These are phyloP conservation scores for Acanthamoeba lenticulata DNA, from an alignment of 208 protist genomes.

Conservation along the genomic window DNA sequence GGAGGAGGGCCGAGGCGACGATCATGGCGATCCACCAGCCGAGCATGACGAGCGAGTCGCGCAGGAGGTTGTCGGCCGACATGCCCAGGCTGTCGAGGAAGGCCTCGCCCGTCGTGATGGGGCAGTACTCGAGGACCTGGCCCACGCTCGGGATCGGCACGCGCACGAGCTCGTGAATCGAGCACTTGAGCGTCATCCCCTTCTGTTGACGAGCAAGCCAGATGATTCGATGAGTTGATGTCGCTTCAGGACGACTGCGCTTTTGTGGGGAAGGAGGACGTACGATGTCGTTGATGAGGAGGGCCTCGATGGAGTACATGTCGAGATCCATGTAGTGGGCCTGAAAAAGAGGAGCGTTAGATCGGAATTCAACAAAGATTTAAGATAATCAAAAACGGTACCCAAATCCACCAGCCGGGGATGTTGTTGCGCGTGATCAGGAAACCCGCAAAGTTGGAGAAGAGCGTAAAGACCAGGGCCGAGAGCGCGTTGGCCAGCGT, in stretches of 20 bases:
- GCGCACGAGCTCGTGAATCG: neutral
- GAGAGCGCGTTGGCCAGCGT: conserved; percentile 65
- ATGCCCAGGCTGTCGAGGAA: neutral
- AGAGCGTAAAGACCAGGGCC: conserved; percentile 63
- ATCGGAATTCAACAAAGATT: neutral
- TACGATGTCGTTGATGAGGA: conserved; percentile 37
- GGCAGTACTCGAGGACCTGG: neutral
- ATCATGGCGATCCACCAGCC: neutral
- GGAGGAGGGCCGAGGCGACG: neutral
- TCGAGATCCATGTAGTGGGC: conserved; percentile 43
- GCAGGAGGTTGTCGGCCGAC: neutral
- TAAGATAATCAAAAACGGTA: neutral
- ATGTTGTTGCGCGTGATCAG: conserved; percentile 65
- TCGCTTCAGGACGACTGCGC: too few relatives aligned
- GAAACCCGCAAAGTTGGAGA: conserved; percentile 74
- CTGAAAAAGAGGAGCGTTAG: neutral
- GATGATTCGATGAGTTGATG: too few relatives aligned
- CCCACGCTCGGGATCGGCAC: neutral
- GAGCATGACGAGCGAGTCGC: too few relatives aligned
- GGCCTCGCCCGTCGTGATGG: neutral
- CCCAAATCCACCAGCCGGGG: neutral
- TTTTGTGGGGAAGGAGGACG: too few relatives aligned
- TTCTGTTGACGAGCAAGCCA: too few relatives aligned
- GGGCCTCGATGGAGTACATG: conserved; percentile 34
- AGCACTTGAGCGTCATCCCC: too few relatives aligned